Base-by-base conservation (phyloP, 2,329 filamentous ascomycete species). In the Xylariaceae sp. region DNA sequence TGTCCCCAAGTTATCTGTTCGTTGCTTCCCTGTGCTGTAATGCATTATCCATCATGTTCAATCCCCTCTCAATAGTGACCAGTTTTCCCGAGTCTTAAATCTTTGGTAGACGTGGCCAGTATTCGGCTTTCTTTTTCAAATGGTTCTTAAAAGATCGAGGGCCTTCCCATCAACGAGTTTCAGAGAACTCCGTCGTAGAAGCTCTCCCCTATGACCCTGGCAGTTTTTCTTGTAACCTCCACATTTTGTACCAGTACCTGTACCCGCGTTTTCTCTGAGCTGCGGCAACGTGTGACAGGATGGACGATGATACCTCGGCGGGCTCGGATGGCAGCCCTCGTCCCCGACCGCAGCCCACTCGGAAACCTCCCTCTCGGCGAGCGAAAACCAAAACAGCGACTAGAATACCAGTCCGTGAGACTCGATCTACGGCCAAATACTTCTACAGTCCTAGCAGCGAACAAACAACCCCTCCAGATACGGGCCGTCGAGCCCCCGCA, bases 361-460 rank as follows among this genome's bases (percentile, higher is more conserved):
- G 57, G 30, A 47, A 43, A 27, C 41, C 53, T 34, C 57, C 55
- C 16, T 42, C 41, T 9, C 56, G 56, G 27, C 53, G 43, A 14
- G 56, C 56, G 5, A 60, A 59, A 40, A 47, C 49, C 33, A 59
- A 57, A 41, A 32, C 21, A 30, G 21, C n/a, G n/a, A n/a, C n/a
- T 24, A 24, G 21, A 11, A 24, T 7, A 11, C 54, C 56, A 1
- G 41, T 24, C 14, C 51, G 55, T 13, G 35, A 41, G 28, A 59
- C 57, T 11, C 41, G 56, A 26, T 52, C 56, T 2, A 54, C 50
- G 14, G 51, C 48, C 4, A 43, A 49, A 9, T 53, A 56, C 46
- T 50, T 54, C 31, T 43, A 21, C 4, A 43, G 24, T 9, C 45
- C 34, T 24, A 39, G 27, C 13, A 41, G 19, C 36, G 48, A 28